Base-by-base conservation (phyloP, 345 rosid genomes). In the Excoecaria cochinchinensis region DNA sequence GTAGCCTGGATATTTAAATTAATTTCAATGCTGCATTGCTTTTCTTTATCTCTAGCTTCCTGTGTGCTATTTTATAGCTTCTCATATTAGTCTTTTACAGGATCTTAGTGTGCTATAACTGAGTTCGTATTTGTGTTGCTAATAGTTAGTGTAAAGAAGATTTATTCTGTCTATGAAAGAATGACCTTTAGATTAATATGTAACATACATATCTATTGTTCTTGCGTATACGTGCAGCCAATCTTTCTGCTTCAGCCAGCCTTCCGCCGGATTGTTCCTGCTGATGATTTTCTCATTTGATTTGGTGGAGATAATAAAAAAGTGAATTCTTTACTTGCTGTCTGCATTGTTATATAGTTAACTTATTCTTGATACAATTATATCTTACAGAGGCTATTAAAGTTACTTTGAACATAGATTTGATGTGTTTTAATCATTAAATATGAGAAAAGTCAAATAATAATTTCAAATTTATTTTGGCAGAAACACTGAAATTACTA, bases 251-350 rank as follows among this genome's bases (percentile, higher is more conserved):
- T 71, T 55, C 38, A 46, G 75, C 71, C 57, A 62, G 74, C 51
- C 10, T 50, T 22, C 67, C 6, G 0, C 10, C n/a, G 57, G 53
- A 15, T 14, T 72, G 63, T 63, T 60, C 66, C 51, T 76, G 70
- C 74, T 22, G 58, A n/a, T 25, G 12, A 40, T 64, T 52, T 24
- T 66, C 75, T 42, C n/a, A 38, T 63, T 31, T 57, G 40, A 64
- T 69, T 64, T 63, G 67, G 59, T 63, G 52, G 61, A 12, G 53
- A 64, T 63, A 77, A 77, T 62, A 70, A 76, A 68, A 21, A 8
- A 51, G 56, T 25, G 65, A 19, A 62, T 74, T 48, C n/a, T 24
- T 59, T 22, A 25, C 52, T 3, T 31, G 22, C 46, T 38, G 11
- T 69, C 51, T 51, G 17, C 47, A 0, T 16, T n/a, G n/a, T n/a